Evolutionary conservation across 2,329 filamentous ascomycete species (phyloP).

Genomic region (Pseudogymnoascus sp.): DNA sequence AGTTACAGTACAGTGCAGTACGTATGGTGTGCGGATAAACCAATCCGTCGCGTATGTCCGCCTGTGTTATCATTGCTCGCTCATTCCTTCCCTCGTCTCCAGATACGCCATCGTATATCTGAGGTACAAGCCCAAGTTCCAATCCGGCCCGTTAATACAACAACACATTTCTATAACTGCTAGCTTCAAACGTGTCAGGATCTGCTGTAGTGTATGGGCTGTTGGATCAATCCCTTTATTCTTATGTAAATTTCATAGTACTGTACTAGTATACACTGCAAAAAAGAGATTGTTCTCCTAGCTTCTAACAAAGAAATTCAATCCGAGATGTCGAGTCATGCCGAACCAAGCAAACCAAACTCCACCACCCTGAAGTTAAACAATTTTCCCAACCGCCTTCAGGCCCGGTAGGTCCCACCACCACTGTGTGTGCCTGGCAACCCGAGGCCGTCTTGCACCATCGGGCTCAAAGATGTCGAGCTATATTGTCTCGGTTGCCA

Average conservation of each 20-base stretch:
- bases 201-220: background rate
- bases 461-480: background rate
- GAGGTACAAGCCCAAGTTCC: background rate
- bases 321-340: background rate
- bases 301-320: background rate
- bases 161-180: background rate
- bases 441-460: conserved; percentile 6
- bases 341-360: background rate
- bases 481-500: conserved; percentile 6
- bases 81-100: background rate
- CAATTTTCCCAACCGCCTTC: background rate
- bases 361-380: background rate
- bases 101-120: conserved; percentile 7
- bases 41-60: conserved; percentile 2
- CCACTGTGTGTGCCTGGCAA: conserved; percentile 3
- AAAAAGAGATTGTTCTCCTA: background rate
- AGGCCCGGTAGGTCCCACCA: background rate
- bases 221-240: background rate
- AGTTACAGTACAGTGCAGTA: too few relatives aligned
- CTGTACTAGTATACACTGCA: background rate
- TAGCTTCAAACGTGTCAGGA: background rate
- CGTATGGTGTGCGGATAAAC: background rate
- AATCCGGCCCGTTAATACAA: background rate
- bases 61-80: background rate
- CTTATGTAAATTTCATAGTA: background rate